Evolutionary conservation across 306 rosid genomes (phyloP).

Genomic region (Cicer arietinum): DNA sequence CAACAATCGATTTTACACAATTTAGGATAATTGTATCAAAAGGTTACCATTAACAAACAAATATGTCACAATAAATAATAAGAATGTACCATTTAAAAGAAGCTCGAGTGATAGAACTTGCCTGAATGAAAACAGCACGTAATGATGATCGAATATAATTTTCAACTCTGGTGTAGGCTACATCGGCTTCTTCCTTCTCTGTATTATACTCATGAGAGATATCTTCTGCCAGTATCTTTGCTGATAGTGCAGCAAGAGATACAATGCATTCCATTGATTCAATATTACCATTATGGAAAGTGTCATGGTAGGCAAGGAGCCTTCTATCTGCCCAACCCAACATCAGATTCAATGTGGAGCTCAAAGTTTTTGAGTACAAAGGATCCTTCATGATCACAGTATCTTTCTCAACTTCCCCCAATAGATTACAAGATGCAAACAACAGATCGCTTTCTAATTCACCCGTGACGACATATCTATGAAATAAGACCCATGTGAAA

Average conservation of each 20-base stretch:
- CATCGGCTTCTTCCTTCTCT: conserved; percentile 63
- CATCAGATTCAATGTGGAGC: conserved; percentile 60
- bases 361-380: conserved; percentile 54
- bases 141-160: conserved; percentile 81
- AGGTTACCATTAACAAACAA: conserved; percentile 21
- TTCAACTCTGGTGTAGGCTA: conserved; percentile 63
- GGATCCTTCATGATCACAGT: conserved; percentile 58
- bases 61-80: conserved; percentile 35
- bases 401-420: conserved; percentile 80
- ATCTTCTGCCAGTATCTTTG: conserved; percentile 67
- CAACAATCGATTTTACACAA: conserved; percentile 11
- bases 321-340: conserved; percentile 82
- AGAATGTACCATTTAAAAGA: conserved; percentile 29
- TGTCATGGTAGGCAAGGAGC: conserved; percentile 75
- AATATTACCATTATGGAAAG: conserved; percentile 68
- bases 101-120: conserved; percentile 58
- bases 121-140: conserved; percentile 76
- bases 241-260: conserved; percentile 73
- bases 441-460: conserved; percentile 80
- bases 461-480: conserved; percentile 71
- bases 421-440: conserved; percentile 77
- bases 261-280: conserved; percentile 78
- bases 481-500: conserved; percentile 87
- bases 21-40: conserved; percentile 35
- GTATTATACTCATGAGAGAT: conserved; percentile 54